Conservation (phyloP, 2,329 filamentous ascomycete genomes). For the Pestalotiopsis sp. region DNA sequence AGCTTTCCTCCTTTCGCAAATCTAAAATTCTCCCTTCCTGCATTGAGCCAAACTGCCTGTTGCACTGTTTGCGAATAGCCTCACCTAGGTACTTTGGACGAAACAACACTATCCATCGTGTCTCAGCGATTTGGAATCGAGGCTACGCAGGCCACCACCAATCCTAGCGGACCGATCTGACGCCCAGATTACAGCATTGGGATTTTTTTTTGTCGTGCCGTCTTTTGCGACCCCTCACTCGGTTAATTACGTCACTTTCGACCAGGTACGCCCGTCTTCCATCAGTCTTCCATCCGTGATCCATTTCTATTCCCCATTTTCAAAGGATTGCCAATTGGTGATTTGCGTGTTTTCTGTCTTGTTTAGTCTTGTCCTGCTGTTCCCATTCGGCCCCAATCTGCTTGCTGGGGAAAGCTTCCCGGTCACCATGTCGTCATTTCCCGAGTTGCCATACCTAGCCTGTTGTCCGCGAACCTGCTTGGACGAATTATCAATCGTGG, state of each 20-base stretch:
- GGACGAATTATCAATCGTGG: not conserved
- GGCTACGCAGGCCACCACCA: not conserved
- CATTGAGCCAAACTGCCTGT: not conserved
- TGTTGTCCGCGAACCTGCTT: not conserved
- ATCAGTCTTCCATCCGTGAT: not conserved
- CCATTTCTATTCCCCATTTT: not conserved
- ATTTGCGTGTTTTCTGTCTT: not conserved
- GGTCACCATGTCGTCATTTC: not conserved
- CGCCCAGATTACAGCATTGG: not conserved
- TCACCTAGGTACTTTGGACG: not conserved
- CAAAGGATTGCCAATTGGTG: not conserved
- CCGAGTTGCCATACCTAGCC: not conserved
- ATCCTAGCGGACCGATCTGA: not conserved
- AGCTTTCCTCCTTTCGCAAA: not conserved
- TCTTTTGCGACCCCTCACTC: conserved; percentile 1
- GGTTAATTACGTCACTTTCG: conserved; percentile 5
- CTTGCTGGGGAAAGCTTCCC: not conserved
- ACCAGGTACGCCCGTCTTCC: not conserved
- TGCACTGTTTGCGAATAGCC: not conserved
- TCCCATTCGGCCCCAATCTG: not conserved
- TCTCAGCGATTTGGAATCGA: not conserved
- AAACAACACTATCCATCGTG: not conserved
- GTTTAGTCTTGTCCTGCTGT: not conserved
- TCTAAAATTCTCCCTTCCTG: not conserved
- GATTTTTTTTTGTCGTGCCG: not conserved